phyloP scores from a whole-genome alignment of 2,329 filamentous ascomycete genomes.

The Ophiostoma ulmi region DNA sequence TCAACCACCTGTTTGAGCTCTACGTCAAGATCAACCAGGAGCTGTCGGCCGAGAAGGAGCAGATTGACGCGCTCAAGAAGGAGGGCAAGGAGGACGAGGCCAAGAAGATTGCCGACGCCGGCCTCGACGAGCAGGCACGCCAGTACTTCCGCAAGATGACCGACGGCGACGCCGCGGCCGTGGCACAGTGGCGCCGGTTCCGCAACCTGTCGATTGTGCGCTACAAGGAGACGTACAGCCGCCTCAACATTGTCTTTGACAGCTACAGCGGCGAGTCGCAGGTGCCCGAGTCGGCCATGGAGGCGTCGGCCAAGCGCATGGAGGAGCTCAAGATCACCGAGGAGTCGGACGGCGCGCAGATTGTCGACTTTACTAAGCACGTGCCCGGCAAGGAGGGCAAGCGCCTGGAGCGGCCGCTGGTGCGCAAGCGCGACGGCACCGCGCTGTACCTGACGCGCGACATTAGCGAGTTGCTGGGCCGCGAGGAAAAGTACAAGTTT shows the following conservation, averaged over 20 bases:
- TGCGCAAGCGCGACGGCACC: conserved; percentile 69
- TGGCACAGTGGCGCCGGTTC: conserved; percentile 61
- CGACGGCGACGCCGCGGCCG: conserved; percentile 56
- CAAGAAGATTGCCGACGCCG: conserved; percentile 46
- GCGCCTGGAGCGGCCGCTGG: conserved; percentile 63
- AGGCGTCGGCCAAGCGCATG: conserved; percentile 56
- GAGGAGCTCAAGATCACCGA: conserved; percentile 60
- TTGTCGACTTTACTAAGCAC: conserved; percentile 67
- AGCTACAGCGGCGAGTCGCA: conserved; percentile 72
- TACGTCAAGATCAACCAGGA: conserved; percentile 74
- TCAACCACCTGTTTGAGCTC: conserved; percentile 76
- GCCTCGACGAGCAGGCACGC: conserved; percentile 69
- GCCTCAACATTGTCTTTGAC: conserved; percentile 67
- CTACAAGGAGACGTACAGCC: conserved; percentile 63
- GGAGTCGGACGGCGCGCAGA: conserved; percentile 65
- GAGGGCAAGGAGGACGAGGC: conserved; percentile 52
- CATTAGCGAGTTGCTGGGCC: conserved; percentile 66
- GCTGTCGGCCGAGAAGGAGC: conserved; percentile 60
- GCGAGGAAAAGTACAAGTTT: conserved; percentile 58
- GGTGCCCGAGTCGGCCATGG: conserved; percentile 63
- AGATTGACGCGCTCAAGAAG: conserved; percentile 53
- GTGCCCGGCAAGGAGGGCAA: conserved; percentile 62
- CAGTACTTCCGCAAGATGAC: conserved; percentile 67
- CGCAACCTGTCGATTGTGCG: conserved; percentile 61
- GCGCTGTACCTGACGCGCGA: conserved; percentile 74